Evolutionary conservation across 805 yeast genomes (phyloP).

Genomic region (Jamesozyma jinghongensis): DNA sequence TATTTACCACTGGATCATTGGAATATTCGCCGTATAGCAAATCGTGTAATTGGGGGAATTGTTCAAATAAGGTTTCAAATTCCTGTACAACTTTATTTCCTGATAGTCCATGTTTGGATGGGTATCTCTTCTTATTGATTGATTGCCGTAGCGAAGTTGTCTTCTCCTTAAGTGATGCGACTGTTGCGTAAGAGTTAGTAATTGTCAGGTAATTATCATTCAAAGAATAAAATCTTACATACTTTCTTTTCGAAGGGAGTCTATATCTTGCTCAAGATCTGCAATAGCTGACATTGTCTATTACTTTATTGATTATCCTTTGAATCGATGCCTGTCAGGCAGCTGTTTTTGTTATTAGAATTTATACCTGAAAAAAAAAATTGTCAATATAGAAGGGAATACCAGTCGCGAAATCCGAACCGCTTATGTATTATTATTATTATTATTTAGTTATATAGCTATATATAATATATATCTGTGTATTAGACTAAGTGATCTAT

Average conservation of each 20-base stretch:
- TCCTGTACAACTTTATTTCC: constrained; percentile 11
- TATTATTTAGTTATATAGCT: background rate
- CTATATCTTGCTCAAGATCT: constrained; percentile 31
- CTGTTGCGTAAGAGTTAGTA: background rate
- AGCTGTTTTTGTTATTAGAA: too few relatives aligned
- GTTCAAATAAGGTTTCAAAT: constrained; percentile 14
- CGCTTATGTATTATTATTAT: too few relatives aligned
- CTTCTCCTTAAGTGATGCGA: constrained; percentile 9
- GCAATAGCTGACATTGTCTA: constrained; percentile 21
- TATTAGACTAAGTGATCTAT: constrained; percentile 9
- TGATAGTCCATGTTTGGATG: background rate
- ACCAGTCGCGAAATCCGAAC: too few relatives aligned
- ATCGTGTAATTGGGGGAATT: constrained; percentile 19
- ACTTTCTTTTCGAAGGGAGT: constrained; percentile 29
- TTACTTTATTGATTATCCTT: background rate
- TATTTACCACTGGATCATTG: background rate
- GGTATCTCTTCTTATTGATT: constrained; percentile 1
- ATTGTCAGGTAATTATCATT: background rate
- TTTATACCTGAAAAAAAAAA: too few relatives aligned
- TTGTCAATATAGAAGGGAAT: too few relatives aligned
- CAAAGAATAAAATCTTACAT: constrained; percentile 3
- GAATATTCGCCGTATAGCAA: constrained; percentile 8
- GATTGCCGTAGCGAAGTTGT: constrained; percentile 8
- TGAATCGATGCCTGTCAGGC: background rate
- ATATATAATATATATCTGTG: background rate